Percentiles rank a stretch among this genome's conserved stretches.
phyloP scores from a whole-genome alignment of 2,329 filamentous ascomycete genomes.

The Shiraia bambusicola region DNA sequence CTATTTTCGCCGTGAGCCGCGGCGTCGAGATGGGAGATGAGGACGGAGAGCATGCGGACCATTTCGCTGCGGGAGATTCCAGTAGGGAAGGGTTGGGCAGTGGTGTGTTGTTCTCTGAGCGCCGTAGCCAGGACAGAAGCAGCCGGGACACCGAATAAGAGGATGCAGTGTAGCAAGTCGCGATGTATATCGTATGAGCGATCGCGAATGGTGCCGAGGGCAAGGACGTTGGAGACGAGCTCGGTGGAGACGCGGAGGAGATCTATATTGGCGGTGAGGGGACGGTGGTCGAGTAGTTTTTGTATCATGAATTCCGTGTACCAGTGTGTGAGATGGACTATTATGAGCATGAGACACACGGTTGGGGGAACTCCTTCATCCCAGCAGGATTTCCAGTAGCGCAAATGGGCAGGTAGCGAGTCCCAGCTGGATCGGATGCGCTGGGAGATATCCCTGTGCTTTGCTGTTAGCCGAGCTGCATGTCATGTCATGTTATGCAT shows the following conservation, averaged over 20 bases:
- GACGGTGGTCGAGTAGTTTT: conserved; percentile 31
- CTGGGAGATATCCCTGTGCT: conserved; percentile 27
- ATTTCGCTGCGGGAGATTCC: conserved; percentile 39
- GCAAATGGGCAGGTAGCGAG: conserved; percentile 29
- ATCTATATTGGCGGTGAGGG: conserved; percentile 24
- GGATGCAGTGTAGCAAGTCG: conserved; percentile 31
- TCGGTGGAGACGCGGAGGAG: conserved; percentile 31
- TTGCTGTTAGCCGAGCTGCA: background rate
- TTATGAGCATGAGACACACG: conserved; percentile 39
- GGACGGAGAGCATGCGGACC: conserved; percentile 44
- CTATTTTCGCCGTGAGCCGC: conserved; percentile 30
- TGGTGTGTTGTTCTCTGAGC: conserved; percentile 31
- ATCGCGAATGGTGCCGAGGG: conserved; percentile 32
- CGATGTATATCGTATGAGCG: conserved; percentile 35
- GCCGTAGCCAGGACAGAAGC: conserved; percentile 34
- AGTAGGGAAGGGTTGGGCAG: conserved; percentile 31
- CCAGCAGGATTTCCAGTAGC: conserved; percentile 35
- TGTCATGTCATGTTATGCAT: background rate
- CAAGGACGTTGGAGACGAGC: conserved; percentile 30
- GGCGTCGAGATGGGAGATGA: conserved; percentile 44
- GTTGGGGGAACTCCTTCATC: conserved; percentile 23
- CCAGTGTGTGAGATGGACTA: conserved; percentile 36
- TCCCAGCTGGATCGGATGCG: conserved; percentile 33
- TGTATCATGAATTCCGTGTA: conserved; percentile 43
- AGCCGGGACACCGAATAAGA: conserved; percentile 34